Evolutionary conservation across 2,329 filamentous ascomycete genomes (phyloP).

Genomic region (Septoria linicola): DNA sequence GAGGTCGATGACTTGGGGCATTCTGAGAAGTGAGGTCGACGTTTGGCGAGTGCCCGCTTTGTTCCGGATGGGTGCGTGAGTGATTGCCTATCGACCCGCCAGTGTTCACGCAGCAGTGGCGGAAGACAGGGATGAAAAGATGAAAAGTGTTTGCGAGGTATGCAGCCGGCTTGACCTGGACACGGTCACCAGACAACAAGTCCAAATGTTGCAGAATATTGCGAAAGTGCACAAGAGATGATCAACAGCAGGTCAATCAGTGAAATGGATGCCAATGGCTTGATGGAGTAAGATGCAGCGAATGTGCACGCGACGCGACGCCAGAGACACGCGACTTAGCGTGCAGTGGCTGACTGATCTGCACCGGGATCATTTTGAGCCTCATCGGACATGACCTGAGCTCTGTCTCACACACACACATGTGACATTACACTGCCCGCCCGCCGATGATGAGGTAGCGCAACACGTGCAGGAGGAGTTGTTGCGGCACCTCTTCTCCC

Average conservation of each 20-base stretch:
- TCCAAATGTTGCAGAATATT: too few species aligned
- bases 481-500: not conserved
- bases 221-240: not conserved
- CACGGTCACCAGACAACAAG: too few species aligned
- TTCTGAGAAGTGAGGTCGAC: not conserved
- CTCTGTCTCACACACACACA: not conserved
- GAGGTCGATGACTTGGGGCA: conserved; percentile 1
- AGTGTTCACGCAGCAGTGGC: conserved; percentile 1
- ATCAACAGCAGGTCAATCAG: too few species aligned
- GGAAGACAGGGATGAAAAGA: not conserved
- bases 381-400: not conserved
- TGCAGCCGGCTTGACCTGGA: not conserved
- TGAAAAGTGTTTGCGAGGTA: not conserved
- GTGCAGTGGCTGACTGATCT: too few species aligned
- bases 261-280: not conserved
- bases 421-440: not conserved
- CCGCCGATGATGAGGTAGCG: not conserved
- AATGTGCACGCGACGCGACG: too few species aligned
- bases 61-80: not conserved
- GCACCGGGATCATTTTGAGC: too few species aligned
- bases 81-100: not conserved
- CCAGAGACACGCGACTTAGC: not conserved
- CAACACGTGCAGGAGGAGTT: not conserved
- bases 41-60: not conserved
- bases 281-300: not conserved